Base-by-base conservation (phyloP, 1,284 basidiomycete species). In the Laetiporus sulphureus region DNA sequence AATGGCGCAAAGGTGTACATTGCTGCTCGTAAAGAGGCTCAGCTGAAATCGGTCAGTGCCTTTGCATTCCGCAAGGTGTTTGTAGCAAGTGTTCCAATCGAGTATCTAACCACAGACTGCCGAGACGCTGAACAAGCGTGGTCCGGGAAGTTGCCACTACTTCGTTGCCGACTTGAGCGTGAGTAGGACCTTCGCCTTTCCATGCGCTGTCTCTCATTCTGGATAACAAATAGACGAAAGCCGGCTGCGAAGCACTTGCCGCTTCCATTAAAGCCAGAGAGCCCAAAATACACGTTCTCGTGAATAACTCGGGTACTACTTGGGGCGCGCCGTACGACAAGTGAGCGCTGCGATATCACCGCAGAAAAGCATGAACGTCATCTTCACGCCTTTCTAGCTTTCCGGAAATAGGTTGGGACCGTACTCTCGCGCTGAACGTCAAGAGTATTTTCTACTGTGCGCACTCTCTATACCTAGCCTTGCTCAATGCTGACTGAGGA, bases 361-460 rank as follows among this genome's bases (percentile, higher is more conserved):
- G n/a, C 33, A 12, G 10, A 25, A 7, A 21, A 5, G 22, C n/a
- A 8, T 5, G 29, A 25, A 18, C 25, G n/a, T 10, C 18, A 20
- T 19, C 15, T 22, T 11, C 5, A 40, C 15, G 8, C 1, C 27
- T 16, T 7, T 5, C 18, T 34, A 65, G 63, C 53, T 81, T 90
- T 48, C 87, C 88, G 0, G 83, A 86, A 58, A 75, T 77, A 47
- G 90, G 91, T 1, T 93, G 91, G 91, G 89, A 93, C 55, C 79
- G 82, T 25, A 67, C 91, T 25, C 75, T 90, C 60, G 75, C 76
- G 13, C 71, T 89, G 38, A 91, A 91, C 52, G 73, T 90, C 36
- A 91, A 91, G 67, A 78, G 80, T 48, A 69, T 85, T 29, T 91
- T 87, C 55, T 91, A 88, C 61, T 68, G 85, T 87, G 44, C 44